These are phyloP conservation scores for Claviceps sp. DNA, from an alignment of 2,329 filamentous ascomycete genomes.

Conservation along the genomic window DNA sequence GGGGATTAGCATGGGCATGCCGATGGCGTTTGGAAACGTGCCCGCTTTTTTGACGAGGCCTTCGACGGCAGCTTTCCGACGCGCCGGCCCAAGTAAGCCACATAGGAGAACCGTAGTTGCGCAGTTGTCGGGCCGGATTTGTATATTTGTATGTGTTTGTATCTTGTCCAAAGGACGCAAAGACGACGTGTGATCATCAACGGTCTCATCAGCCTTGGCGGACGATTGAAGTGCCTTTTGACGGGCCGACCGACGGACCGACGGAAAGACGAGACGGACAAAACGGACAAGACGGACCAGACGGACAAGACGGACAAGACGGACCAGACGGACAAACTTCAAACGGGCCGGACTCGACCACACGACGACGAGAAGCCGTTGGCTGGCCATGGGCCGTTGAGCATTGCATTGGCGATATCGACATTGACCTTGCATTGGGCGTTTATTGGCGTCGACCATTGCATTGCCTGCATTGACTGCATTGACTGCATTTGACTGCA, in stretches of 20 bases:
- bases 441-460: too few relatives aligned
- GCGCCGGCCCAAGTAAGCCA: not conserved
- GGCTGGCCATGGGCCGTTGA: too few relatives aligned
- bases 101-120: not conserved
- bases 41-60: not conserved
- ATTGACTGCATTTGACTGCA: too few relatives aligned
- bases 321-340: not conserved
- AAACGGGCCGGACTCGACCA: not conserved
- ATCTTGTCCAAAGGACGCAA: not conserved
- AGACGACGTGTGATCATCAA: not conserved
- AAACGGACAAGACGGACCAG: too few relatives aligned
- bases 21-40: not conserved
- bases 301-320: too few relatives aligned
- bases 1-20: constrained; percentile 2
- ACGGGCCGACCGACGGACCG: not conserved
- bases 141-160: not conserved
- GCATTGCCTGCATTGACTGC: too few relatives aligned
- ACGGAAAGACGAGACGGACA: not conserved
- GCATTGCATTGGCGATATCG: too few relatives aligned
- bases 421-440: too few relatives aligned
- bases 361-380: not conserved
- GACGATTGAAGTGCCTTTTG: not conserved
- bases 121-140: not conserved
- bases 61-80: constrained; percentile 1
- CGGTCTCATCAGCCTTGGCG: not conserved